phyloP scores from a whole-genome alignment of 2,329 filamentous ascomycete species.

The Nannizzia gypsea region DNA sequence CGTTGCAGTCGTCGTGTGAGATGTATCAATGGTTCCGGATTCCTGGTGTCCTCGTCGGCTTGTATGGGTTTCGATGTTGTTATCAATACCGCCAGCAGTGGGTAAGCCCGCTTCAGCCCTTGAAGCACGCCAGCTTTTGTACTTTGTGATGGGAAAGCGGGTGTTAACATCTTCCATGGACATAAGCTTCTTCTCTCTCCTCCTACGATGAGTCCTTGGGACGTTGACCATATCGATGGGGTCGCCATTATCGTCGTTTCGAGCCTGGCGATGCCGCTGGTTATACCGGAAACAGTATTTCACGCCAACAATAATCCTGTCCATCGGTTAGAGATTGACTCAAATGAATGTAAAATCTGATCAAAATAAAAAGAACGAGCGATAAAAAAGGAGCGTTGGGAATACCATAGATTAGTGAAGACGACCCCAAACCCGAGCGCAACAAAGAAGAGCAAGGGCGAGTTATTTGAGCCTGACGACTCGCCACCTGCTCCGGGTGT shows the following conservation, averaged over 20 bases:
- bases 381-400: constrained; percentile 13
- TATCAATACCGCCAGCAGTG: constrained; percentile 69
- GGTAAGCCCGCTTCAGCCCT: constrained; percentile 75
- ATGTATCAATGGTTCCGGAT: neutral
- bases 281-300: constrained; percentile 99
- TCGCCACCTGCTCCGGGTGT: constrained; percentile 16
- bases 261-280: constrained; percentile 72
- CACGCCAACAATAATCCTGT: constrained; percentile 96
- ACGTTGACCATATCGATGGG: constrained; percentile 79
- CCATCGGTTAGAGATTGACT: constrained; percentile 7
- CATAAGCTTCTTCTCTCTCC: constrained; percentile 97
- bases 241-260: constrained; percentile 68
- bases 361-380: neutral
- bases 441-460: constrained; percentile 80
- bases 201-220: constrained; percentile 70
- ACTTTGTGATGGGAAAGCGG: constrained; percentile 89
- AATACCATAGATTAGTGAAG: constrained; percentile 96
- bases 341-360: neutral
- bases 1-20: constrained; percentile 10
- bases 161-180: constrained; percentile 98
- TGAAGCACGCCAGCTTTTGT: constrained; percentile 84
- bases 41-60: constrained; percentile 46
- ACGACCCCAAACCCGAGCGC: constrained; percentile 94
- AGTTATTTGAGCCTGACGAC: constrained; percentile 49
- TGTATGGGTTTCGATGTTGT: constrained; percentile 31